Percentiles rank a stretch among this genome's conserved stretches.
These are phyloP conservation scores for Dendrobium chrysotoxum DNA, from an alignment of 106 monocot species.

Conservation along the genomic window DNA sequence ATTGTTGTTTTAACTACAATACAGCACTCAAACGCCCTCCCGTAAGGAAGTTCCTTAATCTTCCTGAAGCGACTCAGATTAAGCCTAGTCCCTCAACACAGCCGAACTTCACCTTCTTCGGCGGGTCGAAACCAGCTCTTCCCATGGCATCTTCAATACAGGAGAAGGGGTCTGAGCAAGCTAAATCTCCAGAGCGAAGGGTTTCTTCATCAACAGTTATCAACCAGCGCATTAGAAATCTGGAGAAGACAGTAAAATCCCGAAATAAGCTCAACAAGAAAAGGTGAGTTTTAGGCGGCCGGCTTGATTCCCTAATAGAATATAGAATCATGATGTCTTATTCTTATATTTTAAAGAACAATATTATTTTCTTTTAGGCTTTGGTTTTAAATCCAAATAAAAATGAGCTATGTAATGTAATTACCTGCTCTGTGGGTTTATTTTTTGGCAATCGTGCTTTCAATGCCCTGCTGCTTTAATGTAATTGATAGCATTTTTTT, in stretches of 20 bases:
- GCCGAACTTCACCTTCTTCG: slow-evolving; percentile 43
- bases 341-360: background rate
- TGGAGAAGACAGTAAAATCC: slow-evolving; percentile 69
- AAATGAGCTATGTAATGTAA: background rate
- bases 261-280: slow-evolving; percentile 54
- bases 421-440: background rate
- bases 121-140: slow-evolving; percentile 21
- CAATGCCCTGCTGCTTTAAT: too few relatives aligned
- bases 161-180: slow-evolving; percentile 11
- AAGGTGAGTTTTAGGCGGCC: slow-evolving; percentile 12
- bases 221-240: slow-evolving; percentile 60
- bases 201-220: slow-evolving; percentile 50
- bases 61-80: slow-evolving; percentile 37
- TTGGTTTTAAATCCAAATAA: background rate
- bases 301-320: background rate
- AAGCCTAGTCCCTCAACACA: slow-evolving; percentile 16
- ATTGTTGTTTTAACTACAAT: background rate
- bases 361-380: background rate
- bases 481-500: too few relatives aligned
- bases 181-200: slow-evolving; percentile 15
- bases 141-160: slow-evolving; percentile 11
- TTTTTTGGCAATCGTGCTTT: too few relatives aligned
- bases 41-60: slow-evolving; percentile 55
- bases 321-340: background rate
- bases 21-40: slow-evolving; percentile 58